A percentile compares a stretch with the other conserved stretches of the same genome.
Conservation (phyloP, 257 asterid genomes). For the Osmanthus fragrans region DNA sequence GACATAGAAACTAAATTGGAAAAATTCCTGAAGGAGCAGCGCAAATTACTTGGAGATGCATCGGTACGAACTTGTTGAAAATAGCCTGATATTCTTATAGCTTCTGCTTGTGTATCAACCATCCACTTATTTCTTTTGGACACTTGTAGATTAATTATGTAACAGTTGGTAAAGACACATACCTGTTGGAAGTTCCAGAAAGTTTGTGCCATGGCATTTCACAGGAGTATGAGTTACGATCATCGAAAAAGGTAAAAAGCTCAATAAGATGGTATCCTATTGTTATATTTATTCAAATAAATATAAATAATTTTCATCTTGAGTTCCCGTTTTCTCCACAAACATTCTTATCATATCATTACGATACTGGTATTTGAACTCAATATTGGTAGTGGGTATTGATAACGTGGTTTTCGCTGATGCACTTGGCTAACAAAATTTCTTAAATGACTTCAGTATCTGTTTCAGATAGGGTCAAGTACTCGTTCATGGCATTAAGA, state of each 20-base stretch:
- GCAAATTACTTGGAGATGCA: conserved; percentile 70
- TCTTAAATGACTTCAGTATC: not conserved
- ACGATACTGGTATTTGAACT: not conserved
- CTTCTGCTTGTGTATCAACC: conserved; percentile 9
- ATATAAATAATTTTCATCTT: not conserved
- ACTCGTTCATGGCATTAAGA: not conserved
- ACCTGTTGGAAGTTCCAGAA: conserved; percentile 95
- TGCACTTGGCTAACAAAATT: not conserved
- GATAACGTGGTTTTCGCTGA: not conserved
- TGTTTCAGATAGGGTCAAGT: not conserved
- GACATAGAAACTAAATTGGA: conserved; percentile 63
- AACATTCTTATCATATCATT: not conserved
- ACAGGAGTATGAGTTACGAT: conserved; percentile 74
- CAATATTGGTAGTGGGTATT: not conserved
- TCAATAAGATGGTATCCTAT: not conserved
- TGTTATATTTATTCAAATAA: not conserved
- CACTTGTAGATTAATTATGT: conserved; percentile 70
- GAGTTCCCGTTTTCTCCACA: not conserved
- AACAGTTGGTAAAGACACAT: conserved; percentile 79
- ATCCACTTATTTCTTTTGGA: conserved; percentile 14
- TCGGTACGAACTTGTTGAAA: conserved; percentile 55
- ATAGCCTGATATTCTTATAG: conserved; percentile 5
- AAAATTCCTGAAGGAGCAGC: conserved; percentile 84
- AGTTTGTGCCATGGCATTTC: conserved; percentile 65
- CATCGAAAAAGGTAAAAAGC: conserved; percentile 80